Evolutionary conservation across 345 rosid genomes (phyloP).

Genomic region (Citropsis articulata): DNA sequence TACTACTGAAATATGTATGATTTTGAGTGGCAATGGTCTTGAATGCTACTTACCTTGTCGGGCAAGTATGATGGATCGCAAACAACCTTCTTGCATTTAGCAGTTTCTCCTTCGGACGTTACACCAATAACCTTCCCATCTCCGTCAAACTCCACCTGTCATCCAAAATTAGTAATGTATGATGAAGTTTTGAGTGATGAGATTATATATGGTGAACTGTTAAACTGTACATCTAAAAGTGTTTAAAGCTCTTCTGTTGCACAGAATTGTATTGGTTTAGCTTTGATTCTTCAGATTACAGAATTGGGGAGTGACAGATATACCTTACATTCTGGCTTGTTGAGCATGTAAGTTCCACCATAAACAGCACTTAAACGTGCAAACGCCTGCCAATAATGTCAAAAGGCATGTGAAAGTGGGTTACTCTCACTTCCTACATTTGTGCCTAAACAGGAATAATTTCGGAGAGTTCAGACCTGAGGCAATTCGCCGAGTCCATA

Average conservation of each 20-base stretch:
- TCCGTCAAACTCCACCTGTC: slow-evolving; percentile 71
- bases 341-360: slow-evolving; percentile 97
- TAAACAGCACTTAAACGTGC: slow-evolving; percentile 94
- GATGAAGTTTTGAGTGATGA: neutral
- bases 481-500: slow-evolving; percentile 94
- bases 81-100: slow-evolving; percentile 90
- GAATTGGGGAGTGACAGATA: neutral
- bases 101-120: slow-evolving; percentile 86
- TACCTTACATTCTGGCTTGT: slow-evolving; percentile 94
- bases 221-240: too few species aligned
- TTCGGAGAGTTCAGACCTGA: slow-evolving; percentile 45
- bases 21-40: neutral
- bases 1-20: too few species aligned
- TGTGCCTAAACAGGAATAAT: neutral
- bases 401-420: slow-evolving; percentile 10
- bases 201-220: neutral
- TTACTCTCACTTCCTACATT: neutral
- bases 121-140: slow-evolving; percentile 77
- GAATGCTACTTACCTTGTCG: slow-evolving; percentile 51
- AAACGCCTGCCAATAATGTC: slow-evolving; percentile 58
- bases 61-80: slow-evolving; percentile 89
- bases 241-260: neutral
- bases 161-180: slow-evolving; percentile 1
- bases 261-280: neutral
- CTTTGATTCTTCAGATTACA: neutral